phyloP scores from a whole-genome alignment of 2,329 filamentous ascomycete species.

The Sporothrix pallida region DNA sequence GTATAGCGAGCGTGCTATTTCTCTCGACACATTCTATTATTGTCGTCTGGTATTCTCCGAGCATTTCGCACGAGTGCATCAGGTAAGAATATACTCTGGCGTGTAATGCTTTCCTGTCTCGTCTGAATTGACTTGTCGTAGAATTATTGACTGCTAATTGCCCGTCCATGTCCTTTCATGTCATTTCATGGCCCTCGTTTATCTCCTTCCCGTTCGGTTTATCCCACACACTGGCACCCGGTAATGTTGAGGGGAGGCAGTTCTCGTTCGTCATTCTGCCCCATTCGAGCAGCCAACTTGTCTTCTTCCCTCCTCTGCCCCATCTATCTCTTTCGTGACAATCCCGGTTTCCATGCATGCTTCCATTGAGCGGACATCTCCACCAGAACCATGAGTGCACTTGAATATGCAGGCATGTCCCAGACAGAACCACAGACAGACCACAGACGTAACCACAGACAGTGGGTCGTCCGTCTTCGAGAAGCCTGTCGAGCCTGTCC shows the following conservation, averaged over 20 bases:
- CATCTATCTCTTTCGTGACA: conserved; percentile 4
- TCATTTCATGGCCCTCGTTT: too few species aligned
- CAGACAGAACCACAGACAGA: neutral
- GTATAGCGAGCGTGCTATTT: neutral
- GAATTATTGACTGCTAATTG: neutral
- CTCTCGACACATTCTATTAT: too few species aligned
- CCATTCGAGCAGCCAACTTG: neutral
- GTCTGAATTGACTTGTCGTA: neutral
- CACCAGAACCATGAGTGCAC: neutral
- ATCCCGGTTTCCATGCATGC: conserved; percentile 20
- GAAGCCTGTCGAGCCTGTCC: conserved; percentile 9
- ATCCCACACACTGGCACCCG: conserved; percentile 2
- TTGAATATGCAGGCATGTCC: too few species aligned
- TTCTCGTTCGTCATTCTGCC: neutral
- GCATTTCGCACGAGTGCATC: neutral
- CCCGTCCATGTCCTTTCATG: too few species aligned
- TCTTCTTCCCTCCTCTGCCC: neutral
- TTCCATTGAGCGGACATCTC: conserved; percentile 1
- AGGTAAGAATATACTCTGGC: neutral
- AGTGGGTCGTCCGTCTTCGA: conserved; percentile 9
- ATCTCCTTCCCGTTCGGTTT: neutral
- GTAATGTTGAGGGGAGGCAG: neutral
- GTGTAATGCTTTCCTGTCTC: neutral
- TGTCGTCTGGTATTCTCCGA: too few species aligned
- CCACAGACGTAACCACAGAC: conserved; percentile 1